phyloP scores from a whole-genome alignment of 2,329 filamentous ascomycete genomes.

The Exophiala aquamarina region DNA sequence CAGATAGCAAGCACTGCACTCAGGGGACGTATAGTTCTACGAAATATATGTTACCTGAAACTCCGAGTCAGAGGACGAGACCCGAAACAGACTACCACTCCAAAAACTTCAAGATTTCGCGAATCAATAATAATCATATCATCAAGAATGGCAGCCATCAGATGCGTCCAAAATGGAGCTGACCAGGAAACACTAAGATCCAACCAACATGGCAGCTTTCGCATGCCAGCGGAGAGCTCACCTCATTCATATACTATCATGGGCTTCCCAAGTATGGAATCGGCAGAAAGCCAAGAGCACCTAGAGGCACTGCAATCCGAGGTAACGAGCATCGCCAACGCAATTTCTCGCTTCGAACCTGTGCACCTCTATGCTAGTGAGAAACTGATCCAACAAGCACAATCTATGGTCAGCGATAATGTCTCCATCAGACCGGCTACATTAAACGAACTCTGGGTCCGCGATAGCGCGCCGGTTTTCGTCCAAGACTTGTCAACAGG shows the following conservation, averaged over 20 bases:
- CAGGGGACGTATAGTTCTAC: too few species aligned
- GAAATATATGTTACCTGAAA: too few species aligned
- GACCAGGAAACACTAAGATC: background rate
- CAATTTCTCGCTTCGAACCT: slow-evolving; percentile 30
- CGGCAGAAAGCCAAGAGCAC: slow-evolving; percentile 4
- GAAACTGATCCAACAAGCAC: slow-evolving; percentile 26
- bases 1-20: too few species aligned
- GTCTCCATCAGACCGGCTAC: slow-evolving; percentile 24
- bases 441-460: slow-evolving; percentile 34
- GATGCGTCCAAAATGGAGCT: background rate
- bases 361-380: slow-evolving; percentile 32
- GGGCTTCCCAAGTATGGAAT: slow-evolving; percentile 9
- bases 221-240: slow-evolving; percentile 8
- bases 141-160: too few species aligned
- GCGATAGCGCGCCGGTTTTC: slow-evolving; percentile 34
- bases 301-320: slow-evolving; percentile 11
- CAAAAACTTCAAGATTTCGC: too few species aligned
- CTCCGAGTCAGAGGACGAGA: too few species aligned
- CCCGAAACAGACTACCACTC: too few species aligned
- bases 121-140: too few species aligned
- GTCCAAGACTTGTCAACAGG: slow-evolving; percentile 15
- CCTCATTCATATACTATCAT: slow-evolving; percentile 10
- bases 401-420: slow-evolving; percentile 1
- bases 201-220: slow-evolving; percentile 4
- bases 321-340: slow-evolving; percentile 6